Evolutionary conservation across 768 basidiomycete species (phyloP), one percentile per base, ranked within the genome.

Genomic region (Termitomyces sp.): DNA sequence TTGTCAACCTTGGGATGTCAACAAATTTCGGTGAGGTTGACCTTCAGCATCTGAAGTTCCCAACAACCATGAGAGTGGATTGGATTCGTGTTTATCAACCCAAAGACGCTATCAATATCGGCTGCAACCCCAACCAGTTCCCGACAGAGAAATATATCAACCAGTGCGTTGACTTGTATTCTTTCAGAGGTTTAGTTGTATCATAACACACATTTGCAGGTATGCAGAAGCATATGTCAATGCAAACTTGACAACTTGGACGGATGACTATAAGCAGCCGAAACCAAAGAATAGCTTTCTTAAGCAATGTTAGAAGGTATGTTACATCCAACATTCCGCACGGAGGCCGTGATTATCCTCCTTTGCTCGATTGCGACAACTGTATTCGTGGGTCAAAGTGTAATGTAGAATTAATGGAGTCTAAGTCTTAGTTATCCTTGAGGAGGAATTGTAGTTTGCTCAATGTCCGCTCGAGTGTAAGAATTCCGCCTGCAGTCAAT

Each of bases 21-120:
- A 72, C 75, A 54, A 90, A 88, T 70, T 97, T 97, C 36, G 78
- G 79, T 10, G 49, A 70, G 4, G 84, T 94, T 51, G 87, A 97
- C 72, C 77, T 91, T 51, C 71, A 80, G 18, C 76, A 87, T 58
- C 74, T 96, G 22, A 74, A 72, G 18, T 94, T 92, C 73, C 93
- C 94, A 8, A 70, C 85, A 4, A 75, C 66, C 3, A 86, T 97
- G 90, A 77, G 74, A 49, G 76, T 96, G 42, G 92, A 97, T 68
- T 97, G 88, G 74, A 84, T 98, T 55, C 84, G 95, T 24, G 90
- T 98, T 8, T 98, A 97, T 71, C 95, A 97, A 68, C 83, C 83
- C 3, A 75, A 79, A 65, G 70, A 82, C 60, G 68, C 78, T 31
- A 77, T 83, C 57, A 95, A 94, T 68, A 78, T 92, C 52, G 94